Percentiles rank a stretch among this genome's conserved stretches.
Evolutionary conservation across 1,284 basidiomycete species (phyloP).

Genomic region (Flammula alnicola): DNA sequence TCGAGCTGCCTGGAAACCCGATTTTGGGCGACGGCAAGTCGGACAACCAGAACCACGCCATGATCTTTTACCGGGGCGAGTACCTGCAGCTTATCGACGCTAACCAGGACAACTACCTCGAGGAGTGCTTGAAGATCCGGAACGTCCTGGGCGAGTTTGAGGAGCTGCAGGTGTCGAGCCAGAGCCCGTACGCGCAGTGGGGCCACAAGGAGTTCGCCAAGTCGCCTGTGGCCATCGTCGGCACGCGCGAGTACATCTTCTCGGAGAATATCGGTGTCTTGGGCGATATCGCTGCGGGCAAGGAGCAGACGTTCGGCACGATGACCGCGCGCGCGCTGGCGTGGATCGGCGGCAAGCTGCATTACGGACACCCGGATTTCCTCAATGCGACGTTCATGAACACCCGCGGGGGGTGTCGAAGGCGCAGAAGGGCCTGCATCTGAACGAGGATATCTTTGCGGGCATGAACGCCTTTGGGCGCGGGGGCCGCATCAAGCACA

Average conservation of each 20-base stretch:
- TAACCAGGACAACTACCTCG: constrained; percentile 99
- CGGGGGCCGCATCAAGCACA: constrained; percentile 99
- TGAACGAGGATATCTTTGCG: constrained; percentile 99
- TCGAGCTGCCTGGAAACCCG: constrained; percentile 99
- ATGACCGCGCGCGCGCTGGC: constrained; percentile 95
- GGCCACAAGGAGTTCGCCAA: constrained; percentile 91
- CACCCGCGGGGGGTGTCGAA: constrained; percentile 99
- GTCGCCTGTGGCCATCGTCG: constrained; percentile 95
- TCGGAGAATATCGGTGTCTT: constrained; percentile 99
- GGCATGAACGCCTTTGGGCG: constrained; percentile 99
- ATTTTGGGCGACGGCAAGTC: constrained; percentile 99
- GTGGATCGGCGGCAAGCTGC: constrained; percentile 98
- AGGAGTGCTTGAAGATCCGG: constrained; percentile 99
- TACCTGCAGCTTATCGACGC: constrained; percentile 99
- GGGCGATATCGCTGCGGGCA: constrained; percentile 98
- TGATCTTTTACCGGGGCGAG: constrained; percentile 99
- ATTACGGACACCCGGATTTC: constrained; percentile 99
- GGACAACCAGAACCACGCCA: constrained; percentile 99
- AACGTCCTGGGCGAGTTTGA: constrained; percentile 99
- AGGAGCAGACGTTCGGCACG: constrained; percentile 99
- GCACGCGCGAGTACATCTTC: constrained; percentile 99
- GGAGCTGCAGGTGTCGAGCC: constrained; percentile 88
- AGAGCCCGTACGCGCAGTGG: constrained; percentile 95
- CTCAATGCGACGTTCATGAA: constrained; percentile 98
- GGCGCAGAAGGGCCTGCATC: constrained; percentile 97